phyloP scores from a whole-genome alignment of 208 protist genomes.

The Trypanosoma congolense region DNA sequence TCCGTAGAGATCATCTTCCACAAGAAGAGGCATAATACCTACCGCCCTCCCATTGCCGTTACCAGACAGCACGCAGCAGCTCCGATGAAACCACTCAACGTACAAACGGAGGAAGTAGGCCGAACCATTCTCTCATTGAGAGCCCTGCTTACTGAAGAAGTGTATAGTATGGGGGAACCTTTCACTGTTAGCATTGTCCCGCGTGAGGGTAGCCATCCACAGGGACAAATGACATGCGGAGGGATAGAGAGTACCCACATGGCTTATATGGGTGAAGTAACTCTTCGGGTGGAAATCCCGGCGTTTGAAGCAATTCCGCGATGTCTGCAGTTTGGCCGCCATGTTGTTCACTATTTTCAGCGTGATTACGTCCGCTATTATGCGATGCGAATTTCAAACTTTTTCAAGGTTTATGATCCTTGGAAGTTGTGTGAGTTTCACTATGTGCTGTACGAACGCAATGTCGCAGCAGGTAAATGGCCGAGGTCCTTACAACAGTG shows the following conservation, averaged over 20 bases:
- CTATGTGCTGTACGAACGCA: constrained; percentile 72
- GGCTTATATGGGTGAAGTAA: constrained; percentile 52
- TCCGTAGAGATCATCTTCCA: constrained; percentile 21
- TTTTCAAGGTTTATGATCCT: constrained; percentile 41
- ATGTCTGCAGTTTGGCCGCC: constrained; percentile 31
- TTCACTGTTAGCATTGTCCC: constrained; percentile 58
- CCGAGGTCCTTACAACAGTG: constrained; percentile 52
- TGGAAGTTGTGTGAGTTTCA: constrained; percentile 49
- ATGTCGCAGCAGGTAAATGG: constrained; percentile 66
- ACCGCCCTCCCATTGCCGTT: not conserved
- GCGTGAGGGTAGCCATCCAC: constrained; percentile 1
- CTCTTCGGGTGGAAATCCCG: constrained; percentile 52
- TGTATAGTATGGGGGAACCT: constrained; percentile 53
- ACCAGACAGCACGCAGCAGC: not conserved
- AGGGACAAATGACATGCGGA: constrained; percentile 5
- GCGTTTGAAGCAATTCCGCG: constrained; percentile 60
- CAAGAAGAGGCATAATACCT: not conserved
- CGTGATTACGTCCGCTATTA: constrained; percentile 65
- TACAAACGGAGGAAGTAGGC: constrained; percentile 43
- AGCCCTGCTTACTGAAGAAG: constrained; percentile 45
- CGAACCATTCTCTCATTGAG: constrained; percentile 58
- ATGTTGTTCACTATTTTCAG: constrained; percentile 18
- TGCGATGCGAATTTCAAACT: constrained; percentile 49
- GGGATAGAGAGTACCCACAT: not conserved
- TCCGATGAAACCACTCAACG: not conserved